Percentiles rank a stretch among this genome's conserved stretches.
Conservation (phyloP, 768 basidiomycete species). For the Tylopilus felleus region DNA sequence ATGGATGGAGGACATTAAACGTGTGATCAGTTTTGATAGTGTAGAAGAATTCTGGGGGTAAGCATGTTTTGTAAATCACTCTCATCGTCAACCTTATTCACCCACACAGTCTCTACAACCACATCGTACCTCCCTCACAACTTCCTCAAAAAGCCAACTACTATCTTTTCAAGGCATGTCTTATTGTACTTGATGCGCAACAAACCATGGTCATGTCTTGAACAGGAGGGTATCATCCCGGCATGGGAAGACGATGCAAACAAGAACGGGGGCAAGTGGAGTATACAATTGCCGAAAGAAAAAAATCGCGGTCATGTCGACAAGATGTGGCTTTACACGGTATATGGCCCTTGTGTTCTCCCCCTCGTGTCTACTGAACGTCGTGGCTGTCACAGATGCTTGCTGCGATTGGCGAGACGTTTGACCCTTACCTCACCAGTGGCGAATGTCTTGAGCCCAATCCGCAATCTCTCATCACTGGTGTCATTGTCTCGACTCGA, state of each 20-base stretch:
- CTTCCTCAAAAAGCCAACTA: conserved; percentile 98
- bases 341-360: conserved; percentile 32
- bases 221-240: conserved; percentile 89
- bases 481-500: conserved; percentile 92
- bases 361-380: neutral
- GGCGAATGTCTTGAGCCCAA: conserved; percentile 40
- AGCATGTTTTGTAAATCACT: conserved; percentile 27
- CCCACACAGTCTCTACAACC: conserved; percentile 79
- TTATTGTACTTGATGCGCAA: neutral
- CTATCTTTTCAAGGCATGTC: conserved; percentile 91
- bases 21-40: conserved; percentile 91
- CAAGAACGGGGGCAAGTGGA: conserved; percentile 98
- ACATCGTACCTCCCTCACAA: conserved; percentile 92
- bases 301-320: conserved; percentile 85
- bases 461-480: conserved; percentile 71
- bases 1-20: conserved; percentile 99
- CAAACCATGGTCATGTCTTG: conserved; percentile 4
- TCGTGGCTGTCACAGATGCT: conserved; percentile 73
- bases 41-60: conserved; percentile 99
- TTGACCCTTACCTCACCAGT: conserved; percentile 77
- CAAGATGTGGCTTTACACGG: conserved; percentile 98
- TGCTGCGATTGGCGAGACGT: conserved; percentile 98
- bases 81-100: conserved; percentile 9
- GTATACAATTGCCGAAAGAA: conserved; percentile 93
- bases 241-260: conserved; percentile 98